A percentile compares a stretch with the other conserved stretches of the same genome.
Evolutionary conservation across 805 yeast genomes (phyloP).

Genomic region (Kodamaea jinghongensis): DNA sequence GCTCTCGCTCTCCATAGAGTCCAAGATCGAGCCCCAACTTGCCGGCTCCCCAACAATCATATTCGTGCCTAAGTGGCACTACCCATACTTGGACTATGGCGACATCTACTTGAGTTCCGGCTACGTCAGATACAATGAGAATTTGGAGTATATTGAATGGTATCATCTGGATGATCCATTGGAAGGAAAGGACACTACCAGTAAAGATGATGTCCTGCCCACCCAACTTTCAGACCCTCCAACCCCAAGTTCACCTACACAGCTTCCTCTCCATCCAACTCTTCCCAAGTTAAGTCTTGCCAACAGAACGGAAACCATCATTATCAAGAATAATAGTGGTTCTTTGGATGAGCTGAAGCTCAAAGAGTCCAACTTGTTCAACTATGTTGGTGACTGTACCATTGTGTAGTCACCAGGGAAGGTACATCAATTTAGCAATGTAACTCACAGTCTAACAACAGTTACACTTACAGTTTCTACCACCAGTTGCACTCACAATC

Average conservation of each 20-base stretch:
- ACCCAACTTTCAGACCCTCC: not conserved
- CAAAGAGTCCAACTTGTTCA: conserved; percentile 10
- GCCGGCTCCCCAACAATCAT: conserved; percentile 50
- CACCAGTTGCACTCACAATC: too few species aligned
- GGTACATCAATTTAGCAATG: too few species aligned
- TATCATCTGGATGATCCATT: conserved; percentile 42
- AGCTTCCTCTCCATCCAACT: not conserved
- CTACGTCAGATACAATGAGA: conserved; percentile 47
- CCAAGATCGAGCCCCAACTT: conserved; percentile 8
- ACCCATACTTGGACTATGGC: conserved; percentile 44
- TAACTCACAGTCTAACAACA: too few species aligned
- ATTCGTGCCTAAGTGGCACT: conserved; percentile 73
- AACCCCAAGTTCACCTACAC: not conserved
- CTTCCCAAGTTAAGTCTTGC: not conserved
- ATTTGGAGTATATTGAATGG: conserved; percentile 67
- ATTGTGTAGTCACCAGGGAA: too few species aligned
- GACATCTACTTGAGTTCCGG: conserved; percentile 58
- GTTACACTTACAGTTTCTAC: too few species aligned
- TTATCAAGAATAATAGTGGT: conserved; percentile 39
- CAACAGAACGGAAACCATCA: conserved; percentile 26
- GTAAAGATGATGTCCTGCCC: conserved; percentile 5
- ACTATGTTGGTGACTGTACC: conserved; percentile 3
- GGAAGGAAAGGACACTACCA: conserved; percentile 9
- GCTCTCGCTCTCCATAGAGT: conserved; percentile 40
- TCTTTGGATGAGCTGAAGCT: conserved; percentile 23